Evolutionary conservation across 257 asterid species (phyloP).

Genomic region (Solanum corneliomulleri): DNA sequence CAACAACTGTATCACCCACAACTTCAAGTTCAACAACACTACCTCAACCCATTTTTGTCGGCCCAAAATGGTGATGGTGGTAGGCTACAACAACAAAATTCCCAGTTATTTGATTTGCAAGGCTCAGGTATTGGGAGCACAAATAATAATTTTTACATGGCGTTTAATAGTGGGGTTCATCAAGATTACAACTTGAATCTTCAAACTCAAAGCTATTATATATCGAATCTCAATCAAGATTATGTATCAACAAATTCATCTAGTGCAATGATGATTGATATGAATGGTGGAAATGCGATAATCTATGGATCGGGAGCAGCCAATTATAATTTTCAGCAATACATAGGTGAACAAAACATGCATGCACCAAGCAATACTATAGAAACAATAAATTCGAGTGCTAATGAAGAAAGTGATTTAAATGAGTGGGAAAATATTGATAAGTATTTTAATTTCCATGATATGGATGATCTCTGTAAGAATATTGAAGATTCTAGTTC

Average conservation of each 20-base stretch:
- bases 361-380: background rate
- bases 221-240: background rate
- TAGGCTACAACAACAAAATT: background rate
- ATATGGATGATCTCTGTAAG: too few species aligned
- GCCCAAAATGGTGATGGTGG: background rate
- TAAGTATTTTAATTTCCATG: background rate
- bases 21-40: background rate
- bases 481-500: too few species aligned
- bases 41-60: background rate
- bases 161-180: background rate
- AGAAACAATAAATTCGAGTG: too few species aligned
- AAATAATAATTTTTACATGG: background rate
- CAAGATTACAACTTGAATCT: background rate
- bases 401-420: background rate
- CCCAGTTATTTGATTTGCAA: background rate
- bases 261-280: background rate
- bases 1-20: background rate
- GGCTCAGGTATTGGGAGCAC: background rate
- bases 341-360: background rate
- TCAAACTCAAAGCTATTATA: background rate
- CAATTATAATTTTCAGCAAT: background rate
- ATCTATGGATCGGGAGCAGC: background rate
- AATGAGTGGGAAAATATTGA: background rate
- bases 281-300: background rate
- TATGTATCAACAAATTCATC: too few species aligned